Evolutionary conservation across 2,329 filamentous ascomycete genomes (phyloP).

Genomic region (Metarhizium sp.): DNA sequence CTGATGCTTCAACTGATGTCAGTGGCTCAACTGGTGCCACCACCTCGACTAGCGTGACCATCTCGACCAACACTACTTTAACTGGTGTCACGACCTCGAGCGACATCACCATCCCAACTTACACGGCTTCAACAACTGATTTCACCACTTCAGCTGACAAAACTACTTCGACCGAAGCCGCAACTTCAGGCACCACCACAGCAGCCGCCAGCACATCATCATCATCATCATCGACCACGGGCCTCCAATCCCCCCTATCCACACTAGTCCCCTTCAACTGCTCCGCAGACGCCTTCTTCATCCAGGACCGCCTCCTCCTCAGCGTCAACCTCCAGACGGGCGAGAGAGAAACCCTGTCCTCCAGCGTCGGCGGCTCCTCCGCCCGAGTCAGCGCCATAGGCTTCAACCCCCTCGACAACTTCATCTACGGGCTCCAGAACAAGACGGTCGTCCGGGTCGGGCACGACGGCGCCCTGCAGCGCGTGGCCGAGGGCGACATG

Average conservation of each 20-base stretch:
- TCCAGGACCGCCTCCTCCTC: slow-evolving; percentile 1
- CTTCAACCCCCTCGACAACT: slow-evolving; percentile 4
- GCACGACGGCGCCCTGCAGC: neutral
- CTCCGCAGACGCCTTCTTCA: slow-evolving; percentile 1
- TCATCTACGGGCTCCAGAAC: slow-evolving; percentile 1
- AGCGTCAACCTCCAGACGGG: slow-evolving; percentile 1
- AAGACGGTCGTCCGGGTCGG: neutral
- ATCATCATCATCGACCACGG: neutral
- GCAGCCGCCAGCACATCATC: neutral
- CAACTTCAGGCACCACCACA: neutral
- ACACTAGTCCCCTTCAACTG: neutral
- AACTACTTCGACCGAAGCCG: neutral
- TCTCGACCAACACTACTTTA: neutral
- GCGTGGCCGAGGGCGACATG: neutral
- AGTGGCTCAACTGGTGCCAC: neutral
- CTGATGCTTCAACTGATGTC: neutral
- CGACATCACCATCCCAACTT: neutral
- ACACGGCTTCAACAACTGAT: neutral
- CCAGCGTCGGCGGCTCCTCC: neutral
- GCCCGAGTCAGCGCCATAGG: slow-evolving; percentile 1
- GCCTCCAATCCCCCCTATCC: neutral
- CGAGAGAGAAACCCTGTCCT: neutral
- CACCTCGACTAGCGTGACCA: no score
- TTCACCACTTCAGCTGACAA: neutral
- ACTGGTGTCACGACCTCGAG: neutral